Percentiles rank a stretch among this genome's conserved stretches.
These are phyloP conservation scores for Tetrapyrgos nigripes DNA, from an alignment of 1,284 basidiomycete species.

Conservation along the genomic window DNA sequence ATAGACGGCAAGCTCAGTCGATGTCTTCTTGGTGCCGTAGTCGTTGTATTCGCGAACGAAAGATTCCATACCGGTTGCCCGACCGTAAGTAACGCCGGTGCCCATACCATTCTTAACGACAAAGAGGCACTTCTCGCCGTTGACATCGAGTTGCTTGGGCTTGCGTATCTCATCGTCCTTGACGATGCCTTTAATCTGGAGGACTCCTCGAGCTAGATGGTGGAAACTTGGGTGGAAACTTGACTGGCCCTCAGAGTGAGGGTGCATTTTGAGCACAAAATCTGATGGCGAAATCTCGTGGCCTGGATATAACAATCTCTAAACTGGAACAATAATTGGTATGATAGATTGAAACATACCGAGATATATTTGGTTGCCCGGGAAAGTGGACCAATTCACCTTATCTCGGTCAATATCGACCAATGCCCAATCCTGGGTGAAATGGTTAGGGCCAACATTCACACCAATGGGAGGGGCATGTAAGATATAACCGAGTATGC, in stretches of 20 bases:
- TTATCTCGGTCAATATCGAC: conserved; percentile 36
- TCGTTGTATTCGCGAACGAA: conserved; percentile 30
- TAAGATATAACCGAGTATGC: conserved; percentile 41
- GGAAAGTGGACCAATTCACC: conserved; percentile 33
- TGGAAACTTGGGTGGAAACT: neutral
- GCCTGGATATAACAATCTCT: conserved; percentile 14
- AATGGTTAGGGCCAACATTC: conserved; percentile 29
- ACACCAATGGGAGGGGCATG: conserved; percentile 36
- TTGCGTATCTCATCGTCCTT: conserved; percentile 18
- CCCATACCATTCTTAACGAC: conserved; percentile 40
- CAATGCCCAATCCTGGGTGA: conserved; percentile 37
- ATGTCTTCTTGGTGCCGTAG: conserved; percentile 19
- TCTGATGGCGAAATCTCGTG: conserved; percentile 14
- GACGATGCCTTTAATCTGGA: neutral
- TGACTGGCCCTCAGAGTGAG: conserved; percentile 26
- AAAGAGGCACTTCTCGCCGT: conserved; percentile 31
- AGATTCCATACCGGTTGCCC: conserved; percentile 27
- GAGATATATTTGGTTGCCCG: conserved; percentile 42
- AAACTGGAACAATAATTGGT: conserved; percentile 19
- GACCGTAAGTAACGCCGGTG: conserved; percentile 39
- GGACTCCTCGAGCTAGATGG: too few relatives aligned
- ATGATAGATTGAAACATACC: conserved; percentile 30
- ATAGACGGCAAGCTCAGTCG: conserved; percentile 33
- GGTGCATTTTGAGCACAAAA: conserved; percentile 26
- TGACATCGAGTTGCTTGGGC: conserved; percentile 32